Conservation (phyloP, 306 rosid genomes). For the Cucurbita ficifolia region DNA sequence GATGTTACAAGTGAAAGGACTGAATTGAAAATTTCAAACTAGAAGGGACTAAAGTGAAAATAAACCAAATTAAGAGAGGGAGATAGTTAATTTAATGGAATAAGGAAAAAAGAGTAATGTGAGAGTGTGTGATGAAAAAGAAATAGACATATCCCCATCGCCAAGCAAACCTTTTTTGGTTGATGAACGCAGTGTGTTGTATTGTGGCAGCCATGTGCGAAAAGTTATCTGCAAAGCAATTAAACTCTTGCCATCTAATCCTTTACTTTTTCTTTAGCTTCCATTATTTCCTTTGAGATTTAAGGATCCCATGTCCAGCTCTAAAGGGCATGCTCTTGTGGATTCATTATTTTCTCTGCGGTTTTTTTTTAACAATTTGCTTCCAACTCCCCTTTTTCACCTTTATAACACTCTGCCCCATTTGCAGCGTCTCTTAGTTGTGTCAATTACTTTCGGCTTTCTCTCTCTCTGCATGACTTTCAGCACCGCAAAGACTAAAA, state of each 20-base stretch:
- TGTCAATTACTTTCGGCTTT: neutral
- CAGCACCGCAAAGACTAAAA: constrained; percentile 11
- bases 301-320: constrained; percentile 40
- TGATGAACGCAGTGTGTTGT: constrained; percentile 6
- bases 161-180: constrained; percentile 49
- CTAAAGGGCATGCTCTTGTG: constrained; percentile 21
- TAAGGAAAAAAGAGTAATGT: neutral
- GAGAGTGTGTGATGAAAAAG: constrained; percentile 35
- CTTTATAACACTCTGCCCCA: neutral
- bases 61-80: neutral
- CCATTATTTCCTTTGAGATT: constrained; percentile 31
- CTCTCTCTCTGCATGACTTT: constrained; percentile 20
- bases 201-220: constrained; percentile 53
- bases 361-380: constrained; percentile 9
- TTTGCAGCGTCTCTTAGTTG: neutral
- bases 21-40: neutral
- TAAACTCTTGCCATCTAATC: constrained; percentile 24
- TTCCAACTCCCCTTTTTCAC: neutral
- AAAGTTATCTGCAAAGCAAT: constrained; percentile 39
- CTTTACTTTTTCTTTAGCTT: constrained; percentile 32
- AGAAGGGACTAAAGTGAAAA: neutral
- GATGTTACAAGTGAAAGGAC: neutral
- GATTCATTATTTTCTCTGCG: constrained; percentile 19
- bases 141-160: constrained; percentile 46
- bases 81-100: neutral